Conservation (phyloP, 2,329 filamentous ascomycete genomes). For the Clarireedia hainanense region DNA sequence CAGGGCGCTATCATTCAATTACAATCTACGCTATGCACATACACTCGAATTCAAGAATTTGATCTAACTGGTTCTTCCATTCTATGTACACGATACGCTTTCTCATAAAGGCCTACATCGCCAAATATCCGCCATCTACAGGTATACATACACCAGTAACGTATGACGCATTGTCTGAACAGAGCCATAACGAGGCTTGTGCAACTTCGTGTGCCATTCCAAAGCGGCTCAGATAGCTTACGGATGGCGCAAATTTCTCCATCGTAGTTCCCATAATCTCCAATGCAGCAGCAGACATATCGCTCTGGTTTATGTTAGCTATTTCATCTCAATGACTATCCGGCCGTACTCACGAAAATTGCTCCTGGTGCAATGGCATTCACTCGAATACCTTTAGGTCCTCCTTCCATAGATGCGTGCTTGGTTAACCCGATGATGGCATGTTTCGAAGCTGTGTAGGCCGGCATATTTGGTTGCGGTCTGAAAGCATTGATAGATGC, state of each 20-base stretch:
- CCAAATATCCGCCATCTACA: constrained; percentile 22
- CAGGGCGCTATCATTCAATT: too few species aligned
- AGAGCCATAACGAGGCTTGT: constrained; percentile 30
- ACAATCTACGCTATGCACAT: too few species aligned
- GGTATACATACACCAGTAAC: constrained; percentile 23
- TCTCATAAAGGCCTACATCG: background rate
- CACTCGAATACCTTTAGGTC: constrained; percentile 29
- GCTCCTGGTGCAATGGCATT: constrained; percentile 33
- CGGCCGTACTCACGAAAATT: constrained; percentile 21
- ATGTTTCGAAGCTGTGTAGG: constrained; percentile 32
- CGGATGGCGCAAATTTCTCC: constrained; percentile 34
- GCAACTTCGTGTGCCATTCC: constrained; percentile 7
- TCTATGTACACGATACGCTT: background rate
- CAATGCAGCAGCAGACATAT: constrained; percentile 33
- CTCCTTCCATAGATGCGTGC: constrained; percentile 30
- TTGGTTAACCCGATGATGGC: constrained; percentile 38
- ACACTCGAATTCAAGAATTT: background rate
- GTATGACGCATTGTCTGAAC: constrained; percentile 26
- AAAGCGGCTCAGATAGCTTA: constrained; percentile 2
- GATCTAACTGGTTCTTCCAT: too few species aligned
- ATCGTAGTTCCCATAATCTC: constrained; percentile 38
- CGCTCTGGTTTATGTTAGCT: constrained; percentile 16
- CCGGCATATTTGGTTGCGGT: constrained; percentile 12
- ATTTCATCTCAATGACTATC: constrained; percentile 38
- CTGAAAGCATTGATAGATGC: constrained; percentile 3